Base-by-base conservation (phyloP, 1,284 basidiomycete genomes). In the Ceratobasidium sp. region DNA sequence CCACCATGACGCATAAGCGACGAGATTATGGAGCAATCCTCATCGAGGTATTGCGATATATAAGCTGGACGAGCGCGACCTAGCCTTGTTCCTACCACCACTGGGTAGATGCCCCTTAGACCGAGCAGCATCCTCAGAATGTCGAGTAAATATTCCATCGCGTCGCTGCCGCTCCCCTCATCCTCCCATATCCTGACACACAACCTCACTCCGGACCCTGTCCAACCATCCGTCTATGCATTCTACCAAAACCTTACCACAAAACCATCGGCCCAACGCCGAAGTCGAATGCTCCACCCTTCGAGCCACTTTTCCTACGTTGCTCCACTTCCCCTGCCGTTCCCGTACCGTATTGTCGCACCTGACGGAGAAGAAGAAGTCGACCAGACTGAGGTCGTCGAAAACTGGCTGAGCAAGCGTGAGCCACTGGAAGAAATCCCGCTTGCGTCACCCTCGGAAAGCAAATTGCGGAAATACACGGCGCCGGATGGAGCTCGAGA, bases 251-350 rank as follows among this genome's bases (percentile, higher is more conserved):
- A 82, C 43, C 83, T 88, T 60, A 76, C 75, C 15, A 81, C 79
- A 25, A 80, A 78, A 13, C 91, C 93, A 0, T 90, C 88, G 72
- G 75, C 90, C 13, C 92, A 94, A 76, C 86, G 94, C 45, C 84
- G 93, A 68, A 82, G 88, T 73, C 87, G 84, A 72, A 82, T 85
- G 60, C 82, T 86, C 73, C 82, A 83, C 8, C 78, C 83, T 0
- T 77, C 86, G 27, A 85, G 86, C 0, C 92, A 94, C 76, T 98
- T 92, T 82, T 88, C 92, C 12, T 89, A 90, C 76, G 88, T 93
- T 53, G 84, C 89, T 0, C 95, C 96, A 0, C 85, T 94, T 69
- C 93, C 94, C 5, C 75, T 92, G 0, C 82, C 88, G 4, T 98
- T 98, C 79, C 96, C 96, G 0, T 94, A 93, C 78, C 83, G 88